These are phyloP conservation scores for Colletotrichum tofieldiae DNA, from an alignment of 2,329 filamentous ascomycete genomes.

Conservation along the genomic window DNA sequence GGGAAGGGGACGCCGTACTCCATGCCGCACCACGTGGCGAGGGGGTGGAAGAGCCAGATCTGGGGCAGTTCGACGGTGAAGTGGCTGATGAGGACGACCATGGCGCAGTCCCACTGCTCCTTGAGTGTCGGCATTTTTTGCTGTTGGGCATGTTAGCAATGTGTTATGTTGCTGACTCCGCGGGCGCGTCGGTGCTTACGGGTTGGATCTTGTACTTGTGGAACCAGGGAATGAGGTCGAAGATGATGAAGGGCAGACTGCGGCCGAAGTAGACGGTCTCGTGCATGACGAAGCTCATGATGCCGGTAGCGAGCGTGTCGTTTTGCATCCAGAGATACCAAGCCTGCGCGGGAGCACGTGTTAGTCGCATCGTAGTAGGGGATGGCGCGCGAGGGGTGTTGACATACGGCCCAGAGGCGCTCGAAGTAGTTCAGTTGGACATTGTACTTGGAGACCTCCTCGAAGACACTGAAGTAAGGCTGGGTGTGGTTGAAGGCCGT, in stretches of 20 bases:
- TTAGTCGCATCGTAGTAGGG: constrained; percentile 33
- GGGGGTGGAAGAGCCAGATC: constrained; percentile 99
- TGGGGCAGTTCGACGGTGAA: constrained; percentile 98
- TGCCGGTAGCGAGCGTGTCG: constrained; percentile 94
- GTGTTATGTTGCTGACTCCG: background rate
- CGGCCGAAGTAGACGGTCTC: constrained; percentile 96
- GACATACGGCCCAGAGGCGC: constrained; percentile 86
- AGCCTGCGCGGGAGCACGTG: constrained; percentile 61
- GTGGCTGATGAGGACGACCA: constrained; percentile 92
- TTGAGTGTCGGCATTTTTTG: constrained; percentile 91
- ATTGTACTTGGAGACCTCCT: constrained; percentile 81
- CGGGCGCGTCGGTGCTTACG: constrained; percentile 63
- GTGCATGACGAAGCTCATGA: constrained; percentile 98
- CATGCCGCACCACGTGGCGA: constrained; percentile 94
- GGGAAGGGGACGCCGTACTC: constrained; percentile 93
- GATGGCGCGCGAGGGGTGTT: constrained; percentile 34
- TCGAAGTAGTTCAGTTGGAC: constrained; percentile 89
- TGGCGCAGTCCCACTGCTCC: constrained; percentile 96
- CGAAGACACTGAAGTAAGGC: constrained; percentile 71
- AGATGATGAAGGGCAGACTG: constrained; percentile 90
- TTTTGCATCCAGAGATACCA: constrained; percentile 99
- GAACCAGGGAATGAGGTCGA: constrained; percentile 90
- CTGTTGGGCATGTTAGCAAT: constrained; percentile 45
- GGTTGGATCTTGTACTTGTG: constrained; percentile 95
- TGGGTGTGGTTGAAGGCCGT: constrained; percentile 64